phyloP scores from a whole-genome alignment of 2,329 filamentous ascomycete genomes.

The Metarhizium guizhouense region DNA sequence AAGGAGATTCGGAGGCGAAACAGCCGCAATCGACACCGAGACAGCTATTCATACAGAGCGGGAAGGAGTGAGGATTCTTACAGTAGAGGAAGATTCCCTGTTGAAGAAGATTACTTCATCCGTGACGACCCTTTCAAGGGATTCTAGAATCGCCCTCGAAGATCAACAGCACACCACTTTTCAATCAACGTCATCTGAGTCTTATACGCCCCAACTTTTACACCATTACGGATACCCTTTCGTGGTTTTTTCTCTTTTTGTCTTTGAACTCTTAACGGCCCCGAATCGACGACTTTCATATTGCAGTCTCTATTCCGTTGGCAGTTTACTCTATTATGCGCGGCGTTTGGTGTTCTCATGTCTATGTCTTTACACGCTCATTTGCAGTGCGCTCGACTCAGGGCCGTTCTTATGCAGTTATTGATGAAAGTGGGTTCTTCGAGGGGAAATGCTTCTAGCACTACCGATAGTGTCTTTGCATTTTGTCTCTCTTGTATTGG shows the following conservation, averaged over 20 bases:
- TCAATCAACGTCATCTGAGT: not conserved
- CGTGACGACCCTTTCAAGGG: slow-evolving; percentile 54
- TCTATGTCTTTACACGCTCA: too few species aligned
- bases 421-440: too few species aligned
- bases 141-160: slow-evolving; percentile 32
- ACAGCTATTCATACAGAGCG: slow-evolving; percentile 39
- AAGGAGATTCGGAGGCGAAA: slow-evolving; percentile 44
- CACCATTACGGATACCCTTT: slow-evolving; percentile 10
- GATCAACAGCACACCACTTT: slow-evolving; percentile 1
- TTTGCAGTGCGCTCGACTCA: too few species aligned
- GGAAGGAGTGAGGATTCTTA: slow-evolving; percentile 38
- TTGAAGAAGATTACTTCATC: slow-evolving; percentile 45
- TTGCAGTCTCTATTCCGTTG: not conserved
- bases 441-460: not conserved
- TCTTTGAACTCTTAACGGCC: not conserved
- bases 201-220: not conserved
- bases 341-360: not conserved
- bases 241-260: not conserved
- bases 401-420: too few species aligned
- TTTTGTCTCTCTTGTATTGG: too few species aligned
- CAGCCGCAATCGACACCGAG: slow-evolving; percentile 45
- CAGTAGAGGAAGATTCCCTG: slow-evolving; percentile 33
- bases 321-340: not conserved
- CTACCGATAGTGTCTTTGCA: not conserved
- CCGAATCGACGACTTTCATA: not conserved